A percentile compares a stretch with the other conserved stretches of the same genome.
Conservation (phyloP, 2,329 filamentous ascomycete genomes). For the Colletotrichum cuscutae region DNA sequence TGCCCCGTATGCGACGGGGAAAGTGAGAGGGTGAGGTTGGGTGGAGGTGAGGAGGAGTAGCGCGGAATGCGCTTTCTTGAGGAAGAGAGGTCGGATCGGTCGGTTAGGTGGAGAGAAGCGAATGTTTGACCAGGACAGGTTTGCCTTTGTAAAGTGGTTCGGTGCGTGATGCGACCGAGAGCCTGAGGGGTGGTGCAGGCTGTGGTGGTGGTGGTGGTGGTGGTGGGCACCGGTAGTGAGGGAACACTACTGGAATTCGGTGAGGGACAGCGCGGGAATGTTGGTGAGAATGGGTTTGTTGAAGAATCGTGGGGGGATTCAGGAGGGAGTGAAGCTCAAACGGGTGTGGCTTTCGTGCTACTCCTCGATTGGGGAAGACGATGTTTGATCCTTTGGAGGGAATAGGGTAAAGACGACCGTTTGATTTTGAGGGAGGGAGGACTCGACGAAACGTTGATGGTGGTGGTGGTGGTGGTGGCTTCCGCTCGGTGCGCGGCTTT, state of each 20-base stretch:
- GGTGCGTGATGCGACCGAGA: no score
- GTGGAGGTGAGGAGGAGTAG: no score
- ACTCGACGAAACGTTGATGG: no score
- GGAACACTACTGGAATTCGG: not conserved
- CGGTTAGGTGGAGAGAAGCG: no score
- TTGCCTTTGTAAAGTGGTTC: no score
- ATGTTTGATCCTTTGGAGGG: not conserved
- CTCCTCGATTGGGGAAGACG: constrained; percentile 6
- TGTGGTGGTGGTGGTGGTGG: not conserved
- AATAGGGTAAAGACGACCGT: not conserved
- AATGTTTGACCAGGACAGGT: no score
- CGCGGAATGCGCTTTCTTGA: no score
- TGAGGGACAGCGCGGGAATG: constrained; percentile 1
- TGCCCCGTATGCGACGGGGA: not conserved
- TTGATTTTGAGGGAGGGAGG: not conserved
- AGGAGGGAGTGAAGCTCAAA: not conserved
- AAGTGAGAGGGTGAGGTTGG: no score
- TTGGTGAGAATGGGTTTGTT: constrained; percentile 12
- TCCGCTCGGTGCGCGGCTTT: no score
- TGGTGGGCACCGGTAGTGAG: not conserved
- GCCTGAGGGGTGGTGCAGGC: no score
- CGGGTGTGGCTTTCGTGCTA: constrained; percentile 31
- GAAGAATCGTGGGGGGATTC: constrained; percentile 1
- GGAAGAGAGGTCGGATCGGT: no score
- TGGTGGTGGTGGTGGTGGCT: no score